phyloP scores from a whole-genome alignment of 441 rosid genomes.

The Biscutella laevigata region DNA sequence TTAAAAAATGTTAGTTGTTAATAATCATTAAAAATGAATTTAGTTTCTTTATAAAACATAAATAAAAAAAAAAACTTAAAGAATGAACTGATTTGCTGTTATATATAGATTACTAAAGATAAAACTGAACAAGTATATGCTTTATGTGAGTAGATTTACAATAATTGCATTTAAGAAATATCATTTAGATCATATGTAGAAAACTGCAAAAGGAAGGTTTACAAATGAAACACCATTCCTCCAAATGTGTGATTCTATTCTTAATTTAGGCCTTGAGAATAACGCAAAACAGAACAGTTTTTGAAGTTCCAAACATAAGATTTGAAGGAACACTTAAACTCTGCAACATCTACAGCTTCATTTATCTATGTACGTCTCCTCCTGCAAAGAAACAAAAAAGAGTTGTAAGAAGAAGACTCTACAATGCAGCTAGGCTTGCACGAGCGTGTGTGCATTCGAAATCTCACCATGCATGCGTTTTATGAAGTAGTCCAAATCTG shows the following conservation, averaged over 20 bases:
- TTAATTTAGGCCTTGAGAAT: neutral
- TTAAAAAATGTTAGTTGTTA: too few species aligned
- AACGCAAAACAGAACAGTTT: neutral
- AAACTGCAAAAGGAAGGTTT: neutral
- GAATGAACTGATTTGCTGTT: too few species aligned
- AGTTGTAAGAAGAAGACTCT: neutral
- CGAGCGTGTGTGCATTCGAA: neutral
- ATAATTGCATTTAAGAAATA: neutral
- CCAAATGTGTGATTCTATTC: too few species aligned
- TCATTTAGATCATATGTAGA: neutral
- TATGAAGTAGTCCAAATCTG: slow-evolving; percentile 47
- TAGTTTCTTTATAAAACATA: too few species aligned
- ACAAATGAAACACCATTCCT: neutral
- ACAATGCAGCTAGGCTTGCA: neutral
- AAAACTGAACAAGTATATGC: neutral
- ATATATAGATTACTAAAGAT: neutral
- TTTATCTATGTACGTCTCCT: slow-evolving; percentile 12
- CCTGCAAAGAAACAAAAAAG: slow-evolving; percentile 16
- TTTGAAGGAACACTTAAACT: neutral
- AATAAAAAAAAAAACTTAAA: too few species aligned
- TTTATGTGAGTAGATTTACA: neutral
- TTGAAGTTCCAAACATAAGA: neutral
- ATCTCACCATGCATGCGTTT: slow-evolving; percentile 62
- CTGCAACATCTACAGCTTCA: neutral
- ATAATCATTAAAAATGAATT: too few species aligned